phyloP scores from a whole-genome alignment of 2,329 filamentous ascomycete species.

The Triangularia setosa region DNA sequence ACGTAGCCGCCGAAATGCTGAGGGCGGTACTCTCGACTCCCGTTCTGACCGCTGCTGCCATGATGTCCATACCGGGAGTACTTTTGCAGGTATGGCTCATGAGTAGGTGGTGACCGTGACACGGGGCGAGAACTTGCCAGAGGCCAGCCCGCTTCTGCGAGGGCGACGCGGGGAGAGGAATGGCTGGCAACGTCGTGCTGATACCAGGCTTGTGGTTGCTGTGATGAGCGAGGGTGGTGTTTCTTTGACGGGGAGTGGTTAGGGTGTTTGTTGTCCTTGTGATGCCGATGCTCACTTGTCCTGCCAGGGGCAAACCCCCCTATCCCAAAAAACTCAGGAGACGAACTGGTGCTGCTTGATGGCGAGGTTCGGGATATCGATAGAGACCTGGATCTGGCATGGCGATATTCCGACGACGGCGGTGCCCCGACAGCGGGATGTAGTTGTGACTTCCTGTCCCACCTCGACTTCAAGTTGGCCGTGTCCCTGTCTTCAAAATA shows the following conservation, averaged over 20 bases:
- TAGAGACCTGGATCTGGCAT: background rate
- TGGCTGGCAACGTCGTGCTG: slow-evolving; percentile 12
- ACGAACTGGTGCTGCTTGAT: background rate
- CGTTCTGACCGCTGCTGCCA: background rate
- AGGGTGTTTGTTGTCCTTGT: background rate
- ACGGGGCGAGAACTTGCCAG: background rate
- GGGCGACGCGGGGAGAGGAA: slow-evolving; percentile 7
- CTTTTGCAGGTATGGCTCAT: background rate
- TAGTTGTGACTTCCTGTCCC: background rate
- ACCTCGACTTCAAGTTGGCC: background rate
- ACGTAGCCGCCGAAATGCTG: background rate
- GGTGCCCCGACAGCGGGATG: background rate
- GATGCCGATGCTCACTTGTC: background rate
- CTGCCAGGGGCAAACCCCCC: background rate
- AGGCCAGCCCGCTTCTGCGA: slow-evolving; percentile 7
- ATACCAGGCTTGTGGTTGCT: slow-evolving; percentile 8
- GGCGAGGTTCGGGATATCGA: background rate
- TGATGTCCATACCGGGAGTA: slow-evolving; percentile 6
- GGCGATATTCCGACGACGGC: background rate
- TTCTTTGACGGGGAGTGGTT: background rate
- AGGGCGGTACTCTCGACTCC: background rate
- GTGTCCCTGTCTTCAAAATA: background rate
- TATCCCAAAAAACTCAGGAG: background rate
- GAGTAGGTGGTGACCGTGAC: slow-evolving; percentile 1
- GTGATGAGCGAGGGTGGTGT: background rate